These are phyloP conservation scores for Fusarium cyanostomum DNA, from an alignment of 2,329 filamentous ascomycete genomes.

Conservation along the genomic window DNA sequence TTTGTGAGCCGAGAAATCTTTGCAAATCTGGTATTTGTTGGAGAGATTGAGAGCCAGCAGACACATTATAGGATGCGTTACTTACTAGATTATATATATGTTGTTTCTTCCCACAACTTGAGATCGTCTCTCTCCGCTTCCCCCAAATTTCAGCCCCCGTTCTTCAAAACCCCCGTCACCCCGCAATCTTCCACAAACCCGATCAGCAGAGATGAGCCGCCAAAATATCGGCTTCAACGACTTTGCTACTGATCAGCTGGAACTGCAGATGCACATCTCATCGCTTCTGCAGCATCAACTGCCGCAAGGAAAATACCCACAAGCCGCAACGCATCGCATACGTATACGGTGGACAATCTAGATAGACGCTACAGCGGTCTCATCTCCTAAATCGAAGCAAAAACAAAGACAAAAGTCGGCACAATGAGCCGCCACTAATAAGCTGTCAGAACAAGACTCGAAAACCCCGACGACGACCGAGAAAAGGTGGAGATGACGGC, in stretches of 20 bases:
- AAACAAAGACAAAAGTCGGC: constrained; percentile 1
- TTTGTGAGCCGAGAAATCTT: not conserved
- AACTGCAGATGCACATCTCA: not conserved
- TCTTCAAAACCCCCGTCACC: constrained; percentile 1
- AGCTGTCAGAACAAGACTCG: constrained; percentile 11
- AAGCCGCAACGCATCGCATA: not conserved
- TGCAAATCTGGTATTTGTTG: not conserved
- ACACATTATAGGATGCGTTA: not conserved
- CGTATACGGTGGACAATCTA: not conserved
- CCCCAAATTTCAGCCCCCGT: constrained; percentile 8
- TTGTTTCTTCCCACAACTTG: not conserved
- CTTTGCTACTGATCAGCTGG: not conserved
- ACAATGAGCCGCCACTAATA: constrained; percentile 22
- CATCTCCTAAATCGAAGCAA: not conserved
- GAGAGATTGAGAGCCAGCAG: not conserved
- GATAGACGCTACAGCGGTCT: not conserved
- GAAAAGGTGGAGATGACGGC: constrained; percentile 29
- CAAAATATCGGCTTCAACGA: not conserved
- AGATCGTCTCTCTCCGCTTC: not conserved
- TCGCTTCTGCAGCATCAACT: not conserved
- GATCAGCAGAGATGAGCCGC: constrained; percentile 1
- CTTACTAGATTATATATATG: not conserved
- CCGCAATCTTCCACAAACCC: constrained; percentile 17
- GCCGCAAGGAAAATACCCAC: not conserved
- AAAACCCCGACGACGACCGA: constrained; percentile 32